Evolutionary conservation across 257 asterid genomes (phyloP).

Genomic region (Rehmannia glutinosa): DNA sequence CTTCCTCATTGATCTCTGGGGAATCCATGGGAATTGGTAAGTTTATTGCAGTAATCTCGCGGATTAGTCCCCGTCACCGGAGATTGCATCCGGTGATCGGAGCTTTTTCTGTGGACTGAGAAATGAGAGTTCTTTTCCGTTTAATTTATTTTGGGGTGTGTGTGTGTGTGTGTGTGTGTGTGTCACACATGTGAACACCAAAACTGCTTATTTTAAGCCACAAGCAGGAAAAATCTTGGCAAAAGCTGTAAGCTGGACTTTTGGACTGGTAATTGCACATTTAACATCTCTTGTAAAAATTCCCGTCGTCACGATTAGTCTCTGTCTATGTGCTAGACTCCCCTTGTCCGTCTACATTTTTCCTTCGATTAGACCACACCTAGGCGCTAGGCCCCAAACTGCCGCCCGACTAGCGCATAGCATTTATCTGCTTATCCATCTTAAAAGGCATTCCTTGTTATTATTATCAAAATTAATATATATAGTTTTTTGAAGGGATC

Average conservation of each 20-base stretch:
- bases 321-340: no score
- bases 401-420: no score
- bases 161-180: neutral
- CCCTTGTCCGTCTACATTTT: no score
- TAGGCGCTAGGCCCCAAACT: no score
- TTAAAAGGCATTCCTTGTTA: no score
- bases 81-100: constrained; percentile 60
- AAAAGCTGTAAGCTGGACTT: neutral
- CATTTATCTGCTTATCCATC: neutral
- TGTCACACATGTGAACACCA: neutral
- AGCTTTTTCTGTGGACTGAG: constrained; percentile 9
- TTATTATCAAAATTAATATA: no score
- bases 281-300: no score
- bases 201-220: constrained; percentile 4
- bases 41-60: neutral
- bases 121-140: neutral
- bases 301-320: no score
- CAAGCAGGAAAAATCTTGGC: neutral
- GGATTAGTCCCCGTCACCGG: constrained; percentile 47
- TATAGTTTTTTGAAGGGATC: no score
- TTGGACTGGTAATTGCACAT: neutral
- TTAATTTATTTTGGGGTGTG: neutral
- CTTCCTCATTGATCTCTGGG: constrained; percentile 38
- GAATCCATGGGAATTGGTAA: constrained; percentile 44
- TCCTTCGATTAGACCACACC: no score